Conservation (phyloP, 306 rosid species). For the Lathyrus oleraceus region DNA sequence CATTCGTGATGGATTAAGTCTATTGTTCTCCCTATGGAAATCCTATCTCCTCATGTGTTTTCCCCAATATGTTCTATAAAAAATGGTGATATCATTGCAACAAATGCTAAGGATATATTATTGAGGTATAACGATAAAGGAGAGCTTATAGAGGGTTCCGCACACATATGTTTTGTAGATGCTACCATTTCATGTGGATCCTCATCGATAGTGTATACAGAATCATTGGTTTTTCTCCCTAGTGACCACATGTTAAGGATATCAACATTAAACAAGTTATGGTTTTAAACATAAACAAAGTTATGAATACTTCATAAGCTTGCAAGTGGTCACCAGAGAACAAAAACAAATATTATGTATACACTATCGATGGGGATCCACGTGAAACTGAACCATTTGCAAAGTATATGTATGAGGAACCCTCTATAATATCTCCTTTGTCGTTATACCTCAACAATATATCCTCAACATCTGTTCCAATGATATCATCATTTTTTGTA, state of each 20-base stretch:
- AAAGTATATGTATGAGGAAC: too few relatives aligned
- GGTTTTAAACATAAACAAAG: too few relatives aligned
- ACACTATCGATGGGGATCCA: neutral
- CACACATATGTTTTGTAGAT: too few relatives aligned
- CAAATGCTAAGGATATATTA: neutral
- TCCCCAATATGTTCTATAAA: neutral
- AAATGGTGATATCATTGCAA: constrained; percentile 28
- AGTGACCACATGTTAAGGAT: too few relatives aligned
- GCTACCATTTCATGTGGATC: neutral
- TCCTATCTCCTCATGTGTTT: neutral
- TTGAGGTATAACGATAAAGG: constrained; percentile 15
- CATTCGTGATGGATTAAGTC: constrained; percentile 37
- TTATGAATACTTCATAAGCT: too few relatives aligned
- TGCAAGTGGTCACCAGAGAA: too few relatives aligned
- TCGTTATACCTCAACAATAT: constrained; percentile 16
- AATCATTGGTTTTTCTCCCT: constrained; percentile 32
- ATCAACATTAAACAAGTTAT: too few relatives aligned
- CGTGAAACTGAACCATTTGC: neutral
- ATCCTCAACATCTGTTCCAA: neutral
- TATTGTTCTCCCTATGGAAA: neutral
- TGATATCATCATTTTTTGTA: constrained; percentile 23
- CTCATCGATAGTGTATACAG: neutral
- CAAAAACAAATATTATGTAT: constrained; percentile 27
- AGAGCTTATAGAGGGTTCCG: neutral
- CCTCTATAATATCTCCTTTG: constrained; percentile 7